Evolutionary conservation across 1,284 basidiomycete genomes (phyloP).

Genomic region (Agroathelia rolfsii): DNA sequence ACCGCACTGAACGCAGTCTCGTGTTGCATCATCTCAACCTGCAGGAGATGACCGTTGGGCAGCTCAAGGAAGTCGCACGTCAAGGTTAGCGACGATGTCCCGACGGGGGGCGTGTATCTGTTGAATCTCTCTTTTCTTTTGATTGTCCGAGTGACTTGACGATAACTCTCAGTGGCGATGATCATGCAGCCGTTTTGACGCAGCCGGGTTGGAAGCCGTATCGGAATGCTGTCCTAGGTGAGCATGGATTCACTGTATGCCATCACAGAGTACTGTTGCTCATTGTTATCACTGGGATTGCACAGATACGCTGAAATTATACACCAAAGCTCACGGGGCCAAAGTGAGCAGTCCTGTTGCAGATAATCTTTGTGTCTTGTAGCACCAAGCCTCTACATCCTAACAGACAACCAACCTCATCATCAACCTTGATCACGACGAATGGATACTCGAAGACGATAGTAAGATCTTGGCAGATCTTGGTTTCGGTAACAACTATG

Average conservation of each 20-base stretch:
- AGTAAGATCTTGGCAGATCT: constrained; percentile 50
- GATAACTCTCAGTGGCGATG: constrained; percentile 9
- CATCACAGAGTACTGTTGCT: constrained; percentile 1
- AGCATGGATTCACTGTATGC: constrained; percentile 11
- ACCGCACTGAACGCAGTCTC: constrained; percentile 81
- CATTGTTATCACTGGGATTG: constrained; percentile 1
- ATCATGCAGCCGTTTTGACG: constrained; percentile 51
- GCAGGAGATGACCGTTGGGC: constrained; percentile 63
- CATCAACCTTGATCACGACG: constrained; percentile 90
- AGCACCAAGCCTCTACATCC: constrained; percentile 1
- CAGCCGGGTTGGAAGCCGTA: constrained; percentile 83
- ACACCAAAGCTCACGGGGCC: constrained; percentile 88
- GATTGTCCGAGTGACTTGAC: constrained; percentile 4
- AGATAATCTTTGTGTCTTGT: background rate
- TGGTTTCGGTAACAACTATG: constrained; percentile 76
- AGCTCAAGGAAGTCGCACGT: constrained; percentile 63
- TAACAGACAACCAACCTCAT: constrained; percentile 84
- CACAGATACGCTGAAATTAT: constrained; percentile 89
- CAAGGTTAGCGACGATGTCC: constrained; percentile 36
- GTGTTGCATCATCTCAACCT: constrained; percentile 81
- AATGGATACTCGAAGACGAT: constrained; percentile 78
- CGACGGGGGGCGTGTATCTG: constrained; percentile 4
- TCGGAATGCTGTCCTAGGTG: constrained; percentile 60
- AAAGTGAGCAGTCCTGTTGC: constrained; percentile 69
- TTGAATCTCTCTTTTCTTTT: constrained; percentile 7